Percentiles rank a stretch among this genome's conserved stretches.
Evolutionary conservation across 176 grass and related monocot genomes (phyloP).

Genomic region (Dactylis glomerata): DNA sequence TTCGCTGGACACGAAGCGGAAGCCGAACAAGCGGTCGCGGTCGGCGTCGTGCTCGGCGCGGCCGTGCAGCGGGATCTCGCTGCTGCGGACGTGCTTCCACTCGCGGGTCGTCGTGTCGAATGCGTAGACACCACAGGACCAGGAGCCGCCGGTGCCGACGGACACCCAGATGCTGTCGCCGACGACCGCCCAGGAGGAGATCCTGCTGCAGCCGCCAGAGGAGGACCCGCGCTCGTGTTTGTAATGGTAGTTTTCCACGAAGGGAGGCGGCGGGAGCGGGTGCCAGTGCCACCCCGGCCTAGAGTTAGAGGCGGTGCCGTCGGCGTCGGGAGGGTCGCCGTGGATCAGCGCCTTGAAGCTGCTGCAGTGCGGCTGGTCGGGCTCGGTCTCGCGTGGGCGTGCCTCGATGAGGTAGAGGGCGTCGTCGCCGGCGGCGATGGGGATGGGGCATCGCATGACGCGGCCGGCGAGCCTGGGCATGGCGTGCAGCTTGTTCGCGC

Average conservation of each 20-base stretch:
- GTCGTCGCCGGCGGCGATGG: not conserved
- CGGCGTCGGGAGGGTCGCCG: not conserved
- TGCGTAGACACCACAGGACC: not conserved
- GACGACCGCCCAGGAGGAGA: not conserved
- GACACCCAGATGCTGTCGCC: not conserved
- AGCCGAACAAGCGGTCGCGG: not conserved
- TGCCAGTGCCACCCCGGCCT: not conserved
- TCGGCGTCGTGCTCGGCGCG: not conserved
- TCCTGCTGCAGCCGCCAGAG: not conserved
- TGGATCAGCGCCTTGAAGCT: not conserved
- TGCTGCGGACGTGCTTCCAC: not conserved
- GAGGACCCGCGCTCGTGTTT: not conserved
- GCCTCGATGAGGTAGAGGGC: constrained; percentile 5
- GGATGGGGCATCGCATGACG: not conserved
- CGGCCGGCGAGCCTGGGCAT: not conserved
- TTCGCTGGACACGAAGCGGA: not conserved
- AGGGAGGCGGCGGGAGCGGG: not conserved
- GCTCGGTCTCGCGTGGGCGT: not conserved
- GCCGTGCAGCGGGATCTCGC: not conserved
- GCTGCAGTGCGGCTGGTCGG: not conserved
- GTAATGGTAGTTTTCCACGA: not conserved
- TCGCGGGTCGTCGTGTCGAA: not conserved
- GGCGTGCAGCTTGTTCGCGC: not conserved
- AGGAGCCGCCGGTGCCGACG: too few relatives aligned
- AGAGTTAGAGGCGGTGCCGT: not conserved